Evolutionary conservation across 768 basidiomycete genomes (phyloP), one percentile per base, ranked within the genome.

Genomic region (Agaricus subrufescens): DNA sequence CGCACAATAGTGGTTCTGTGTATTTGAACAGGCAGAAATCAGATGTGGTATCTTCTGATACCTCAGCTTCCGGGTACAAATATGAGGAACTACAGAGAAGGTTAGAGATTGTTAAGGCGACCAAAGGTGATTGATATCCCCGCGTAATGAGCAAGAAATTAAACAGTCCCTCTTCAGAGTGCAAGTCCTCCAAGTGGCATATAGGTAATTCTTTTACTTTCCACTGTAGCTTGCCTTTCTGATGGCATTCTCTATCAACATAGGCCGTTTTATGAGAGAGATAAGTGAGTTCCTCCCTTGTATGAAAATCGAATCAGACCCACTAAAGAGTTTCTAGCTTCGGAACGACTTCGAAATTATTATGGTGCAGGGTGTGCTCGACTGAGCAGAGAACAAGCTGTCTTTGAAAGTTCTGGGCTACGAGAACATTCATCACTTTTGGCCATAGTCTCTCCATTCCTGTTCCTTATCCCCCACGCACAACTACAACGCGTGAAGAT

Each of bases 121-220:
- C 27, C 6, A 56, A 34, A 44, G 46, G 54, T 56, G 30, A 19
- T 25, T 23, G 9, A 46, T 23, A 19, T 46, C 11, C 19, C 19
- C 45, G 11, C 26, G 23, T 26, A 26, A 46, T 4, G 25, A 46
- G 29, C 23, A 25, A 12, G 25, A 25, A 19, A 46, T 10, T 46
- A 23, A 46, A 25, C 40, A 12, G n/a, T n/a, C 12, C 43, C 8
- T 46, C 25, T 9, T 19, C 39, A 56, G 54, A 31, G 3, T 34
- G 47, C 31, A 49, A 43, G 15, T 30, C 46, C 14, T 56, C 54
- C 7, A 56, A 48, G n/a, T 56, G 54, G 54, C 47, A 56, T 31
- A 56, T 56, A 43, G 54, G 54, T 56, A 40, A 45, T 9, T 12
- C 47, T 30, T 37, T 34, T 0, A 14, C 25, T 11, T 3, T 25